Evolutionary conservation across 306 rosid species (phyloP).

Genomic region (Cercis canadensis): DNA sequence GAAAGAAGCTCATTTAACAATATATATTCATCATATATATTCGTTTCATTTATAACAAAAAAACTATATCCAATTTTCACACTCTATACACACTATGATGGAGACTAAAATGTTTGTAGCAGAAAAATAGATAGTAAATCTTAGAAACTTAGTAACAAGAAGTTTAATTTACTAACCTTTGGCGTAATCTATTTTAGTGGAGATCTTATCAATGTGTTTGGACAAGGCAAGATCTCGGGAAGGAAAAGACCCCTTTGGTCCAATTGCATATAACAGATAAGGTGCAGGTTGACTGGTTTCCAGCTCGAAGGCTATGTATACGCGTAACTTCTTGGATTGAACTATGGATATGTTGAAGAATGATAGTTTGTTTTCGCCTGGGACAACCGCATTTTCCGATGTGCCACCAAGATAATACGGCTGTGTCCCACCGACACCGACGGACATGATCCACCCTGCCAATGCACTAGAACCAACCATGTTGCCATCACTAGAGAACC

Average conservation of each 20-base stretch:
- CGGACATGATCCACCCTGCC: conserved; percentile 28
- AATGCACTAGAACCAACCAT: conserved; percentile 40
- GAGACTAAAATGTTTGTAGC: no score
- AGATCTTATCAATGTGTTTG: conserved; percentile 10
- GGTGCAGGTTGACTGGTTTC: conserved; percentile 22
- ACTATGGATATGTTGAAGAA: background rate
- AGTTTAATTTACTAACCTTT: conserved; percentile 13
- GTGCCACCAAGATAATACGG: conserved; percentile 20
- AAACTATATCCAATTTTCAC: no score
- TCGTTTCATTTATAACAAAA: no score
- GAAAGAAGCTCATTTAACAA: no score
- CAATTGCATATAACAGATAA: conserved; percentile 37
- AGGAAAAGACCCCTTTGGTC: conserved; percentile 37
- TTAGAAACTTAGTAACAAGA: no score
- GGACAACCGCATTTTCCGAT: background rate
- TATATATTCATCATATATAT: no score
- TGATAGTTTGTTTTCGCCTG: background rate
- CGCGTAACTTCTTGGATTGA: background rate
- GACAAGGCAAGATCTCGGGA: background rate
- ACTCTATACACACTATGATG: no score
- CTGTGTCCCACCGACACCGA: background rate
- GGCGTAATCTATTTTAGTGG: conserved; percentile 34
- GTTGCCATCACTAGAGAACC: conserved; percentile 37
- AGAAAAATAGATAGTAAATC: no score
- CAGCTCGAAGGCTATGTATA: conserved; percentile 29